Evolutionary conservation across 768 basidiomycete species (phyloP).

Genomic region (Podaxis sp.): DNA sequence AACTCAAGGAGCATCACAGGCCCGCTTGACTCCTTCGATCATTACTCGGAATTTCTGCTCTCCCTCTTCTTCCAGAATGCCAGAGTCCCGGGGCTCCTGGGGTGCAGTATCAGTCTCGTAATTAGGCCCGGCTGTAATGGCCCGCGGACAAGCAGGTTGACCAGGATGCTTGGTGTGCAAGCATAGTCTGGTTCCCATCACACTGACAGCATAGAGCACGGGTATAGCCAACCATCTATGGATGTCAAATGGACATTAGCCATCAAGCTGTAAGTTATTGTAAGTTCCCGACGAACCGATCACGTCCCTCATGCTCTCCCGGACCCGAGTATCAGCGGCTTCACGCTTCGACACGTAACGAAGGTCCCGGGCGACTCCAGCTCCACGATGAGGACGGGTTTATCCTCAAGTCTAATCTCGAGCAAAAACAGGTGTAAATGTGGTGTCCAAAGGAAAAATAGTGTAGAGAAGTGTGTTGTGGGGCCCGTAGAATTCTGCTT

Average conservation of each 20-base stretch:
- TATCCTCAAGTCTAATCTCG: background rate
- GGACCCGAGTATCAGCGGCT: background rate
- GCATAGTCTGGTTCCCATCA: background rate
- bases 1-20: too few species aligned
- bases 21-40: too few species aligned
- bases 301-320: background rate
- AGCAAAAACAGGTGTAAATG: too few species aligned
- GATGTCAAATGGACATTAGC: background rate
- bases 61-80: too few species aligned
- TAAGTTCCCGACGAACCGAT: background rate
- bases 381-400: background rate
- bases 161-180: background rate
- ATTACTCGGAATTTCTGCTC: too few species aligned
- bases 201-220: background rate
- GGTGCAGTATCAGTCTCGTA: background rate
- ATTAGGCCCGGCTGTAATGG: background rate
- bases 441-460: too few species aligned
- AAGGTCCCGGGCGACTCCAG: background rate
- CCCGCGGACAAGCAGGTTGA: background rate
- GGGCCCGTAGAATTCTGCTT: too few species aligned
- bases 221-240: background rate
- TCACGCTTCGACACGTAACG: background rate
- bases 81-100: background rate
- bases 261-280: too few species aligned
- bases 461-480: too few species aligned